These are phyloP conservation scores for barrel medic (Medicago truncatula) DNA, from an alignment of 306 rosid species.

Conservation along the genomic window MtrunA17r5.0-ANR NC_053043.1:18089001-18089500, in stretches of 20 bases:
- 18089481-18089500: too few species aligned
- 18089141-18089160: constrained; percentile 64
- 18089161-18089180: constrained; percentile 45
- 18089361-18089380: too few species aligned
- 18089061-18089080: constrained; percentile 61
- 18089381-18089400: too few species aligned
- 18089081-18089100: constrained; percentile 88
- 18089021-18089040: constrained; percentile 47
- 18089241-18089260: constrained; percentile 83
- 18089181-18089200: constrained; percentile 56
- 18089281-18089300: constrained; percentile 86
- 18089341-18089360: too few species aligned
- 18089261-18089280: constrained; percentile 80
- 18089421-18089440: too few species aligned
- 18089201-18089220: constrained; percentile 72
- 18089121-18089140: constrained; percentile 90
- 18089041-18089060: constrained; percentile 45
- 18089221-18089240: constrained; percentile 97
- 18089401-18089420: too few species aligned
- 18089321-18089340: background rate
- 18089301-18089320: constrained; percentile 68
- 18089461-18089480: too few species aligned
- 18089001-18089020: constrained; percentile 69
- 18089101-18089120: constrained; percentile 92
- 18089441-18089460: too few species aligned